Base-by-base conservation (phyloP, 1,139 yeast genomes). In the Suhomyces atakaporum region DNA sequence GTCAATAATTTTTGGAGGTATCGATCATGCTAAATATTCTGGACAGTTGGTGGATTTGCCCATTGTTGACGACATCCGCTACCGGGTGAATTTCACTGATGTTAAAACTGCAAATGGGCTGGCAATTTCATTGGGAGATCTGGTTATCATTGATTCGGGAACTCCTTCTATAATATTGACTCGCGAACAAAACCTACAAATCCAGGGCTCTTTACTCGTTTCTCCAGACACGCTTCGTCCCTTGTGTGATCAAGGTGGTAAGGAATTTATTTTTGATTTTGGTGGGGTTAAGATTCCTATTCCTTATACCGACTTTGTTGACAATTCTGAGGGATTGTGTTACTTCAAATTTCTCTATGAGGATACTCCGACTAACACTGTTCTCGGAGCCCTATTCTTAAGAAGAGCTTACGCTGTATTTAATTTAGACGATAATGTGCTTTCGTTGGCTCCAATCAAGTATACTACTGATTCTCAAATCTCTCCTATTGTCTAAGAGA, bases 361-460 rank as follows among this genome's bases (percentile, higher is more conserved):
- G n/a, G n/a, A n/a, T n/a, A n/a, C n/a, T n/a, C n/a, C n/a, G n/a
- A n/a, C n/a, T n/a, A n/a, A n/a, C n/a, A n/a, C n/a, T n/a, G n/a
- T n/a, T n/a, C n/a, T n/a, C n/a, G n/a, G n/a, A n/a, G n/a, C n/a
- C n/a, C n/a, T n/a, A n/a, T 58, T 62, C 39, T 56, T 62, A 49
- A 51, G 65, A 46, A 42, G 42, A 25, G 61, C 62, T 6, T 60
- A 61, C 43, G 45, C 55, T 25, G 55, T 56, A 21, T 61, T 52
- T 41, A 55, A 62, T 36, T 52, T 61, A 31, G 59, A 55, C 16
- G 63, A 50, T 33, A 43, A 44, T 16, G 45, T 47, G 13, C 49
- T 61, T 34, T 47, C 60, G 4, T 26, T 61, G 21, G 66, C 63
- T 13, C 63, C 16, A 18, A 28, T 18, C 7, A 3, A 25, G n/a